Base-by-base conservation (phyloP, 2,329 filamentous ascomycete genomes). In the Ilyonectria mors-panacis region DNA sequence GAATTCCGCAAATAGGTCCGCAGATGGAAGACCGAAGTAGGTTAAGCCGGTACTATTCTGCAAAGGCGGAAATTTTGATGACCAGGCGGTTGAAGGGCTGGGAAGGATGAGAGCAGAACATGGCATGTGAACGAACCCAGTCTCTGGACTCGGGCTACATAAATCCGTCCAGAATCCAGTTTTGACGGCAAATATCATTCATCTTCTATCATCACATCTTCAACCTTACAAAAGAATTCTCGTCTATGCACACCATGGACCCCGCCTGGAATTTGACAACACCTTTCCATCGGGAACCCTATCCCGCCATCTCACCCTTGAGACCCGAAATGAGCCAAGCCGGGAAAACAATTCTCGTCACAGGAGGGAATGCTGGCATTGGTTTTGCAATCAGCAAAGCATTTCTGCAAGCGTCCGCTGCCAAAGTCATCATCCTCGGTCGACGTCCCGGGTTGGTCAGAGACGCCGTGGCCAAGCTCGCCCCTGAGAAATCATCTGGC, bases 181-280 rank as follows among this genome's bases (percentile, higher is more conserved):
- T 26, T 26, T 26, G 26, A 26, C 26, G 26, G 26, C 26, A 19
- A 10, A 21, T 44, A 44, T 19, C 7, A 6, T 26, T 44, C 39
- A 44, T 7, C 10, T 19, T 19, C 4, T 19, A 21, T 44, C 19
- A 17, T 19, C 8, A 8, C 6, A 44, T 9, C 8, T 44, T 44
- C 39, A 44, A 10, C 19, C 39, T 44, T 19, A 19, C 7, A 8
- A 44, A 17, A 10, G 10, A 4, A 19, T 10, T 44, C 12, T 19
- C 1, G 17, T 44, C 48, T 51, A 6, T n/a, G 17, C 23, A 26
- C 19, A 55, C n/a, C 54, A 56, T 56, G 54, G 35, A 44, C 17
- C n/a, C 30, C 15, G 54, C 54, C 21, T 56, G 54, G 54, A 56
- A 6, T n/a, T 9, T 44, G 39, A 44, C 39, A 7, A 19, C n/a